Evolutionary conservation across 2,329 filamentous ascomycete species (phyloP).

Genomic region (Pseudogymnoascus sp.): DNA sequence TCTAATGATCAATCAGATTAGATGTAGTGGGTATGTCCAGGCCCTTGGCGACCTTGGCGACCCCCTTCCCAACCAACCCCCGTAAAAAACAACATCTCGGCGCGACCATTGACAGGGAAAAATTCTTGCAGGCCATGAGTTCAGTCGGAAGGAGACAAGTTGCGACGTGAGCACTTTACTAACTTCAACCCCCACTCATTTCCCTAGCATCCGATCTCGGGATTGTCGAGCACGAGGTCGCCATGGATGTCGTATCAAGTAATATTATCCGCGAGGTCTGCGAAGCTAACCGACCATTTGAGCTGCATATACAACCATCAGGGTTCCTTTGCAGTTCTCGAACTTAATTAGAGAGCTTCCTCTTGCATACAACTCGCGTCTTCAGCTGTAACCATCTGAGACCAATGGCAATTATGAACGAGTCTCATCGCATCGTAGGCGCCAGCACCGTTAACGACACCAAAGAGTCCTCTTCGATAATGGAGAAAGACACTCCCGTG

Average conservation of each 20-base stretch:
- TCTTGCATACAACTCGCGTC: not conserved
- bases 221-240: not conserved
- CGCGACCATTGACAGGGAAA: not conserved
- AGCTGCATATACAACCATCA: not conserved
- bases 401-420: conserved; percentile 8
- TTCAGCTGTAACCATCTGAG: not conserved
- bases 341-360: not conserved
- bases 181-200: not conserved
- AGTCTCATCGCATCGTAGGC: conserved; percentile 12
- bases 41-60: not conserved
- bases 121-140: not conserved
- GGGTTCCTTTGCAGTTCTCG: not conserved
- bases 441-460: not conserved
- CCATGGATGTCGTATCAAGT: not conserved
- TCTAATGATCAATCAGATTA: conserved; percentile 12
- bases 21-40: not conserved
- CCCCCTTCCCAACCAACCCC: not conserved
- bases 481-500: not conserved
- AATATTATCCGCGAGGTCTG: not conserved
- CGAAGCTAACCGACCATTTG: not conserved
- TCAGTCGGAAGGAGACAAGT: not conserved
- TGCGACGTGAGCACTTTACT: not conserved
- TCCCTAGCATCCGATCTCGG: conserved; percentile 1
- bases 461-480: not conserved
- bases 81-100: not conserved